Base-by-base conservation (phyloP, 305 asterid genomes). In the Galium porrigens region DNA sequence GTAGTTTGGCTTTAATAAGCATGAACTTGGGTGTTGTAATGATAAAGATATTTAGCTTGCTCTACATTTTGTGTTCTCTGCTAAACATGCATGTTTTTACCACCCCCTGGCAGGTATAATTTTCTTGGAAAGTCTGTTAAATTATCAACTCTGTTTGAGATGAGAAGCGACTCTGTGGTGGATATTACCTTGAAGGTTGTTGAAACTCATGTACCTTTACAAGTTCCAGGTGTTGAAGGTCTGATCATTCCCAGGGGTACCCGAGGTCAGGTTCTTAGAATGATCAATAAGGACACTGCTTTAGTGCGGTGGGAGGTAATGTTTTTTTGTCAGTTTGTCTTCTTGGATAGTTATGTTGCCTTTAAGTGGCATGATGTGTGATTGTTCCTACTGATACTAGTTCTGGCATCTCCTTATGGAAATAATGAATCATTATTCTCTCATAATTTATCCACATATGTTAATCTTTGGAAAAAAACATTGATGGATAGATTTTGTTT, bases 291-390 rank as follows among this genome's bases (percentile, higher is more conserved):
- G 42, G 71, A 82, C 68, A 63, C 68, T 72, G 96, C 89, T 69
- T 77, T 94, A 64, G 97, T 94, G 59, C 87, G 94, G 60, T 89
- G 99, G 99, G 96, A 94, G 99, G 99, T 92, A 86, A 68, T 69
- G 62, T 11, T 17, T 46, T 41, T 51, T 25, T 9, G 6, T 29
- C 46, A 3, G 34, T 42, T 67, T 51, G 52, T 63, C n/a, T 64
- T 57, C 30, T 64, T 17, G 63, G 41, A 70, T 60, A 25, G 22
- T 70, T 29, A 30, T 12, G 9, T 11, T 75, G 29, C 3, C 53
- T 61, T 66, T 29, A 37, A 51, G 17, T 58, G 22, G 63, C 36
- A 22, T 39, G 15, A 10, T 7, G n/a, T 15, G 37, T 17, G 17
- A 14, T 56, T 62, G 3, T 44, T 68, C 61, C 30, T 52, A 22